Conservation (phyloP, 257 asterid species). For the Solanum clarkiae region DNA sequence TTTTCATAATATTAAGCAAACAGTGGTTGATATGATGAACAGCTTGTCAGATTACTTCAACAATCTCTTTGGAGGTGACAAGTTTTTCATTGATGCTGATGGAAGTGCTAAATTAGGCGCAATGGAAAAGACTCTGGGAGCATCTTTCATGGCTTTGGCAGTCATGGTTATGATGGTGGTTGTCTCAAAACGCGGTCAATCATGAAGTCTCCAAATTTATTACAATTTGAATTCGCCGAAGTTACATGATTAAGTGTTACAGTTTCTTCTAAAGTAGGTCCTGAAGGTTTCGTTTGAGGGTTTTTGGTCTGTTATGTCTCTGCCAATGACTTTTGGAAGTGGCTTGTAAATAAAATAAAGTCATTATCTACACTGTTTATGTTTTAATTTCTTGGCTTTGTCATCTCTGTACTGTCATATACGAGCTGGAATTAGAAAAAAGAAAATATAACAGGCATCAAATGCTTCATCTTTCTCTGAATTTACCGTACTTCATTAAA, state of each 20-base stretch:
- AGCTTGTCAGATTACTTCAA: conserved; percentile 45
- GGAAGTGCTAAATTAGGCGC: conserved; percentile 20
- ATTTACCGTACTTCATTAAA: not conserved
- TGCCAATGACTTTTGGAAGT: not conserved
- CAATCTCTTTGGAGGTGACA: conserved; percentile 37
- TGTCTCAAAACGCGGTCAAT: conserved; percentile 16
- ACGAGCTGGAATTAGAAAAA: not conserved
- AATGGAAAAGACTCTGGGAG: conserved; percentile 23
- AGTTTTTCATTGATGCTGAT: conserved; percentile 1
- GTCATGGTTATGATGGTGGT: conserved; percentile 35
- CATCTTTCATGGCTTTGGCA: conserved; percentile 58
- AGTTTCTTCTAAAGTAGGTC: not conserved
- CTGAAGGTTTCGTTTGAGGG: not conserved
- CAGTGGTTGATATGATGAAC: conserved; percentile 54
- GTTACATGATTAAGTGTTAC: not conserved
- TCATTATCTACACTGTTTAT: not conserved
- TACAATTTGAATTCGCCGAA: conserved; percentile 14
- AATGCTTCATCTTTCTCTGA: not conserved
- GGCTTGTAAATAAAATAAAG: not conserved
- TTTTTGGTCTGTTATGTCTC: not conserved
- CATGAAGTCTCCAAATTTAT: not conserved
- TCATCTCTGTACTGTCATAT: not conserved
- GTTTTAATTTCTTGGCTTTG: too few species aligned
- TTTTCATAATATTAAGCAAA: conserved; percentile 17
- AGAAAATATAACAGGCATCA: not conserved